These are phyloP conservation scores for Avena atlantica DNA, from an alignment of 176 grass and related monocot species.

Conservation along the genomic window DNA sequence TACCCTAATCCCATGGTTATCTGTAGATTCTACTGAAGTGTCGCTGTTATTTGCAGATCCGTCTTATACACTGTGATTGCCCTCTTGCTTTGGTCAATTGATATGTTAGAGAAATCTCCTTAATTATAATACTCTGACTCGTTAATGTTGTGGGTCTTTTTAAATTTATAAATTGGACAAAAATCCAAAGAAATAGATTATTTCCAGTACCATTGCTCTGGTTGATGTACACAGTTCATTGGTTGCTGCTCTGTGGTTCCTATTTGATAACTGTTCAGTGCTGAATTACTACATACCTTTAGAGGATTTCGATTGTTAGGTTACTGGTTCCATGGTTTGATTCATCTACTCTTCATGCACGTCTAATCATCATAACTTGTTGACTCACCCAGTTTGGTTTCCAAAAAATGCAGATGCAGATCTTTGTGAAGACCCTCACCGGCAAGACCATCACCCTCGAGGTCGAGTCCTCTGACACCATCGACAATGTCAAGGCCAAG, in stretches of 20 bases:
- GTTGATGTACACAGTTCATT: neutral
- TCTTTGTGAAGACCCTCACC: constrained; percentile 55
- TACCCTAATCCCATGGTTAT: neutral
- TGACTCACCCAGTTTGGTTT: neutral
- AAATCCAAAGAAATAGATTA: neutral
- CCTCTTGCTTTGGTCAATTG: no score
- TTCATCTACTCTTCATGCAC: no score
- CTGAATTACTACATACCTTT: neutral
- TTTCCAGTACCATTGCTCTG: neutral
- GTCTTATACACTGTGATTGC: no score
- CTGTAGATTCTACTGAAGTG: neutral
- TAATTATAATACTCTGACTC: no score
- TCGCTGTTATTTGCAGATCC: no score
- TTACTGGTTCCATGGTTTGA: no score
- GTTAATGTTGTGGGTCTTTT: no score
- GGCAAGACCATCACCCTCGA: constrained; percentile 64
- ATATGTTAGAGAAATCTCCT: no score
- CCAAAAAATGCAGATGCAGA: constrained; percentile 52
- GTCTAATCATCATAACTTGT: no score
- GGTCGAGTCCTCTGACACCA: constrained; percentile 65
- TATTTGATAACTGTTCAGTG: neutral
- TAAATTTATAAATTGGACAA: no score
- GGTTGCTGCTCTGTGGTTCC: neutral
- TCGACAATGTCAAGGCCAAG: constrained; percentile 99
- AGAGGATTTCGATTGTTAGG: neutral